These are phyloP conservation scores for Beauveria pseudobassiana DNA, from an alignment of 2,329 filamentous ascomycete species.

Conservation along the genomic window DNA sequence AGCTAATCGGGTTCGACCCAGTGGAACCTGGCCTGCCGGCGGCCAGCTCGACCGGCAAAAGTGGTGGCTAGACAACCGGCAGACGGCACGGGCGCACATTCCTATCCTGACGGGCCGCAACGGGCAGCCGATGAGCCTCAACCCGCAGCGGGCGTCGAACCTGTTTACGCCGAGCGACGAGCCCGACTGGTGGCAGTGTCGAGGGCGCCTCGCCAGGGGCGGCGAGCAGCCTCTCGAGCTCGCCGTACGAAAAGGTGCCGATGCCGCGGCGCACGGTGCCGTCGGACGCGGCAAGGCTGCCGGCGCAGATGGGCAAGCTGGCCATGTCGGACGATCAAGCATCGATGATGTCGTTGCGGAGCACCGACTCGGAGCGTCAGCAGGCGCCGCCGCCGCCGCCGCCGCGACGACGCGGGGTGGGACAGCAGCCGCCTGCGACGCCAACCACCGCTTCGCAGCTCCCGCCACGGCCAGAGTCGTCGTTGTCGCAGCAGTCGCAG, in stretches of 20 bases:
- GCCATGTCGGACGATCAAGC: conserved; percentile 31
- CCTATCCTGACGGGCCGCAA: conserved; percentile 49
- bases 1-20: conserved; percentile 72
- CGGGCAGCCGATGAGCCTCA: conserved; percentile 54
- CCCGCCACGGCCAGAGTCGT: conserved; percentile 25
- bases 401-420: conserved; percentile 18
- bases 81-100: conserved; percentile 67
- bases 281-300: conserved; percentile 39
- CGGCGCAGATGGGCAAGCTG: conserved; percentile 38
- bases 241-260: conserved; percentile 51
- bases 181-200: conserved; percentile 70
- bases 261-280: conserved; percentile 44
- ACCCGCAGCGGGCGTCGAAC: conserved; percentile 68
- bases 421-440: conserved; percentile 17
- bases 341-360: neutral
- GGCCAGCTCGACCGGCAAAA: conserved; percentile 60
- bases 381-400: conserved; percentile 22
- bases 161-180: conserved; percentile 70
- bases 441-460: conserved; percentile 25
- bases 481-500: conserved; percentile 19
- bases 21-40: conserved; percentile 70
- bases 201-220: conserved; percentile 37
- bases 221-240: conserved; percentile 50
- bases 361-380: conserved; percentile 1
- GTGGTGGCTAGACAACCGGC: conserved; percentile 64